phyloP scores from a whole-genome alignment of 2,329 filamentous ascomycete genomes.

The Diaporthe velutina region DNA sequence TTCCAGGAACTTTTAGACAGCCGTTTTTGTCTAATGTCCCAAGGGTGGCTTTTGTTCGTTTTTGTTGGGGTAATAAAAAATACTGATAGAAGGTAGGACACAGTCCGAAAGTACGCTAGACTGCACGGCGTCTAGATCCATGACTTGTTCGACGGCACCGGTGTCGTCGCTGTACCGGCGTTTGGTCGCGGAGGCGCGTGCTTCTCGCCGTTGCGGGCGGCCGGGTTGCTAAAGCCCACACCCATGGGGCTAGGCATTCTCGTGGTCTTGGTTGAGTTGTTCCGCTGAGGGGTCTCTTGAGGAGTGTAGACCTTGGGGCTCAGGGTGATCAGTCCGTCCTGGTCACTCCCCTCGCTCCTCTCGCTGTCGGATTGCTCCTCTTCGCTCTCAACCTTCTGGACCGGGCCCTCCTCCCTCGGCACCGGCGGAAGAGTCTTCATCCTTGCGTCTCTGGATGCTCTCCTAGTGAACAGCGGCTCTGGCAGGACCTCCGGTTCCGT shows the following conservation, averaged over 20 bases:
- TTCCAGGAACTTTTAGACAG: constrained; percentile 24
- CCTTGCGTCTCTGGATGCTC: constrained; percentile 48
- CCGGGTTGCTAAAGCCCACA: constrained; percentile 55
- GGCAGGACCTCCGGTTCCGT: constrained; percentile 35
- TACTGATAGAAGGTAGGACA: constrained; percentile 12
- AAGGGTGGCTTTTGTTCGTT: neutral
- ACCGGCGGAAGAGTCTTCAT: constrained; percentile 56
- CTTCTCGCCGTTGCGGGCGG: constrained; percentile 8
- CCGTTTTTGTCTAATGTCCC: constrained; percentile 23
- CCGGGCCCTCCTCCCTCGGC: constrained; percentile 42
- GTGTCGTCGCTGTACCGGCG: constrained; percentile 26
- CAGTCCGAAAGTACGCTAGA: constrained; percentile 24
- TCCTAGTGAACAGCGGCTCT: constrained; percentile 42
- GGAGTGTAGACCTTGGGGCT: constrained; percentile 67
- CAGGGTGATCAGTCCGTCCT: constrained; percentile 50
- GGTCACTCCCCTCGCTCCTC: constrained; percentile 46
- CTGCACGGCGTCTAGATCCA: constrained; percentile 36
- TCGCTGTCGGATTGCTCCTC: constrained; percentile 39
- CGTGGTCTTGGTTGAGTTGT: constrained; percentile 48
- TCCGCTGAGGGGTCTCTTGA: constrained; percentile 36
- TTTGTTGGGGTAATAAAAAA: constrained; percentile 3
- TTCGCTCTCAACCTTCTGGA: constrained; percentile 39
- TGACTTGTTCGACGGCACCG: constrained; percentile 24
- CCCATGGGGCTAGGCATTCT: constrained; percentile 59
- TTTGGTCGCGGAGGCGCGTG: constrained; percentile 32